Evolutionary conservation across 208 protist species (phyloP).

Genomic region (Trypanosoma mega): DNA sequence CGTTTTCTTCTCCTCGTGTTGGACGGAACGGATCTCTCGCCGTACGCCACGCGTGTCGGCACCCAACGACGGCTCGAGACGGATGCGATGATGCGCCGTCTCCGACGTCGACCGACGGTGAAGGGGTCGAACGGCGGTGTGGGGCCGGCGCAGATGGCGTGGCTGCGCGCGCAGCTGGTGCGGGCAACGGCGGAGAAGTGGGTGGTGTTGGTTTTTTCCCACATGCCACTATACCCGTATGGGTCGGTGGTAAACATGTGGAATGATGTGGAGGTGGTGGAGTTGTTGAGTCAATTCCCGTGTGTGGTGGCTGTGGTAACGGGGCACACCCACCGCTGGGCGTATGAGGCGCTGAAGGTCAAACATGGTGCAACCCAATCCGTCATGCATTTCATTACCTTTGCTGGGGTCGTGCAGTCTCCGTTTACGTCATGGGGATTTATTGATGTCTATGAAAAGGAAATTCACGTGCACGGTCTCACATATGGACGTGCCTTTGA

Average conservation of each 20-base stretch:
- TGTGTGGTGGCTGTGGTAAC: conserved; percentile 20
- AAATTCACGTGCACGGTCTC: conserved; percentile 21
- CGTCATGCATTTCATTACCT: conserved; percentile 23
- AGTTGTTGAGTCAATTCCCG: conserved; percentile 12
- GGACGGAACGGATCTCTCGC: conserved; percentile 20
- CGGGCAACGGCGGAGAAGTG: neutral
- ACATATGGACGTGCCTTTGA: conserved; percentile 16
- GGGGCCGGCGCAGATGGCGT: conserved; percentile 13
- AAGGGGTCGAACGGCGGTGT: conserved; percentile 18
- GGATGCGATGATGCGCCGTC: neutral
- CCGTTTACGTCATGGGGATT: conserved; percentile 29
- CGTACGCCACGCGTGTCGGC: conserved; percentile 9
- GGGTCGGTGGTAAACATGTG: conserved; percentile 14
- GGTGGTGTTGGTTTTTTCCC: conserved; percentile 12
- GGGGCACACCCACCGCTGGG: conserved; percentile 22
- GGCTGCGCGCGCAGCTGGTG: conserved; percentile 17
- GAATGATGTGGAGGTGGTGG: conserved; percentile 29
- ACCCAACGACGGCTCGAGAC: neutral
- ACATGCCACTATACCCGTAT: conserved; percentile 22
- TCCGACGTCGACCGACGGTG: conserved; percentile 5
- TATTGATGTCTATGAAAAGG: conserved; percentile 13
- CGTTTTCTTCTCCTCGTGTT: conserved; percentile 25
- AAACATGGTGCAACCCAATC: neutral
- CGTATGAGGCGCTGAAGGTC: conserved; percentile 2
- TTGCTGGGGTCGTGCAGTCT: conserved; percentile 26